These are phyloP conservation scores for Euphorbia peplus DNA, from an alignment of 345 rosid species.

Conservation along the genomic window DNA sequence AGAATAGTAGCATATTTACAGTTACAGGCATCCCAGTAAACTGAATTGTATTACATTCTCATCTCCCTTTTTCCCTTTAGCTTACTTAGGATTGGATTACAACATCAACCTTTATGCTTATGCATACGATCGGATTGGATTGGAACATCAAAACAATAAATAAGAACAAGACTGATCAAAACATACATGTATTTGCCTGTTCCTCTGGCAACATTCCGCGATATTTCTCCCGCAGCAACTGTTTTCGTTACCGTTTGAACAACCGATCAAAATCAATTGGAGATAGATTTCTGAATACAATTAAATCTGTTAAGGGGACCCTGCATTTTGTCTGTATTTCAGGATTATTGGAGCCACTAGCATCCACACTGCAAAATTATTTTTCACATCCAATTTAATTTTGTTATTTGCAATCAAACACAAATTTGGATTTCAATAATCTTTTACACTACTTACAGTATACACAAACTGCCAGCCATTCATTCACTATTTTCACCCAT, in stretches of 20 bases:
- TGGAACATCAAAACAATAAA: conserved; percentile 10
- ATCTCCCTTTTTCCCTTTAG: conserved; percentile 2
- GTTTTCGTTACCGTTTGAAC: conserved; percentile 1
- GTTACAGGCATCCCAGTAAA: neutral
- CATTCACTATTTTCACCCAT: conserved; percentile 89
- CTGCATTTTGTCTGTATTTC: conserved; percentile 43
- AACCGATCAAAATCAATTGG: conserved; percentile 2
- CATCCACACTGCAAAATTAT: conserved; percentile 76
- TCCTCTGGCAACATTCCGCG: neutral
- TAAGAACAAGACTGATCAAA: neutral
- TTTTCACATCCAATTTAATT: too few species aligned
- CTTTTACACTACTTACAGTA: conserved; percentile 54
- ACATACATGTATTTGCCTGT: neutral
- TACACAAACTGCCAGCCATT: conserved; percentile 92
- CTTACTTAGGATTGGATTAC: conserved; percentile 5
- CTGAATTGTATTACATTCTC: neutral
- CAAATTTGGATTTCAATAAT: neutral
- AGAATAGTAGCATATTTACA: conserved; percentile 18
- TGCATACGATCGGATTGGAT: conserved; percentile 12
- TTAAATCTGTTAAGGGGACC: conserved; percentile 23
- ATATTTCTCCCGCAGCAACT: conserved; percentile 8
- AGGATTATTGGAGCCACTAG: conserved; percentile 66
- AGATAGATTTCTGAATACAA: neutral
- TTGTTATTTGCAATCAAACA: neutral
- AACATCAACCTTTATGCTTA: neutral